Percentiles rank a stretch among this genome's conserved stretches.
These are phyloP conservation scores for Aaosphaeria pasadenensis DNA, from an alignment of 2,329 filamentous ascomycete genomes.

Conservation along the genomic window DNA sequence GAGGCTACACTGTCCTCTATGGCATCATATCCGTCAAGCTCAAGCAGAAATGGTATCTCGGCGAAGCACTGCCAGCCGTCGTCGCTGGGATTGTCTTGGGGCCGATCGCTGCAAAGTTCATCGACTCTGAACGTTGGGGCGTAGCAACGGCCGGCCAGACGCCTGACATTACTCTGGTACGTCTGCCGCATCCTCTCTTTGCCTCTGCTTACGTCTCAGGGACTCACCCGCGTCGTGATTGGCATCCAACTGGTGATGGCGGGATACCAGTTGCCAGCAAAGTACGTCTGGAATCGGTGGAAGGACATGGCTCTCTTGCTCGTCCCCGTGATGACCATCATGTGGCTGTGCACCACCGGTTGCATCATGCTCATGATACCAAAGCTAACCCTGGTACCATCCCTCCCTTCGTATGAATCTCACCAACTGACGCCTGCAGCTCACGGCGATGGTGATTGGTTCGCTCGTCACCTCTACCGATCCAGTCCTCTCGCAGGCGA, in stretches of 20 bases:
- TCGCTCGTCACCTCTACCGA: constrained; percentile 60
- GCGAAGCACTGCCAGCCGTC: constrained; percentile 47
- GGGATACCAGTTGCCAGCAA: constrained; percentile 57
- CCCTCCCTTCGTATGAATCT: background rate
- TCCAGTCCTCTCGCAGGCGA: constrained; percentile 56
- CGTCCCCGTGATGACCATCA: constrained; percentile 15
- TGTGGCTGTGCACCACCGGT: constrained; percentile 56
- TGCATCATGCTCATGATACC: constrained; percentile 55
- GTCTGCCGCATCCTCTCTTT: constrained; percentile 7
- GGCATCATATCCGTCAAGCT: constrained; percentile 44
- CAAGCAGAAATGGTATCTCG: constrained; percentile 43
- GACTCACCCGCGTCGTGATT: constrained; percentile 55
- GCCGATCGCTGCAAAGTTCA: constrained; percentile 46
- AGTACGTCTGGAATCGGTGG: constrained; percentile 35
- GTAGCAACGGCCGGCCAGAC: constrained; percentile 17
- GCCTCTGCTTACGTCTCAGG: constrained; percentile 14
- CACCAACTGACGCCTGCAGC: constrained; percentile 18
- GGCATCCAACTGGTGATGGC: constrained; percentile 59
- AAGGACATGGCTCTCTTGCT: background rate
- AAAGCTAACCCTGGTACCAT: constrained; percentile 37
- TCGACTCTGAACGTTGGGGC: constrained; percentile 40
- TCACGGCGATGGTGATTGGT: constrained; percentile 54
- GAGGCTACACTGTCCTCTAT: constrained; percentile 45
- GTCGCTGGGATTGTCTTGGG: constrained; percentile 53
- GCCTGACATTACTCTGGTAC: constrained; percentile 34